Base-by-base conservation (phyloP, 2,329 filamentous ascomycete species). In the Nectriaceae sp. region DNA sequence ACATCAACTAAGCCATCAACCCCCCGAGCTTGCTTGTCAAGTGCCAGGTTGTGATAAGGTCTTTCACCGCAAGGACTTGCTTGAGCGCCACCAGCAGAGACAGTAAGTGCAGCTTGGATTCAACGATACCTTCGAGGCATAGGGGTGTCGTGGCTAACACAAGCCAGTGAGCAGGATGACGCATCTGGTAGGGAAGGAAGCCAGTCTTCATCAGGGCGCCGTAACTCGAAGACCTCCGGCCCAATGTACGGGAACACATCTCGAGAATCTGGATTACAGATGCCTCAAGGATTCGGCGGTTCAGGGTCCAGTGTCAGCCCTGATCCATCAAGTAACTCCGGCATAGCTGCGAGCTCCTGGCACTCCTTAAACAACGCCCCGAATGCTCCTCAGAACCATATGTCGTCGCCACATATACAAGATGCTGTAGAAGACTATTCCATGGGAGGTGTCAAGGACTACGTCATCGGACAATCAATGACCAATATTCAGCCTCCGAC, bases 1-100 rank as follows among this genome's bases (percentile, higher is more conserved):
- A 45, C 82, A 85, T 63, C 78, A 85, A 63, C 66, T 83, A 33
- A 83, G 80, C 56, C 82, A 85, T 62, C 71, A 77, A 47, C 76
- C 73, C 43, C 79, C 83, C 21, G 71, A 73, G 37, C 75, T 76
- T 56, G 67, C 67, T 31, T 86, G 83, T 52, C 70, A 65, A 3
- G 72, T 76, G 47, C 72, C 75, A 15, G 75, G 78, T 33, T 86
- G 83, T 61, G 79, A 77, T 33, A 77, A 76, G 52, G 70, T 73
- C 13, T 85, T 86, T 53, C 76, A 83, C 54, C 75, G 83, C 45
- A 74, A 76, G 39, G 83, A 86, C 62, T 67, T 86, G 11, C 70
- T 85, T 16, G 72, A 78, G n/a, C 77, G 83, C 31, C 83, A 86
- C 57, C 56, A 67, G n/a, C 67, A 69, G 46, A 65, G 63, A 57